These are phyloP conservation scores for Huntiella moniliformis DNA, from an alignment of 2,329 filamentous ascomycete species.

Conservation along the genomic window DNA sequence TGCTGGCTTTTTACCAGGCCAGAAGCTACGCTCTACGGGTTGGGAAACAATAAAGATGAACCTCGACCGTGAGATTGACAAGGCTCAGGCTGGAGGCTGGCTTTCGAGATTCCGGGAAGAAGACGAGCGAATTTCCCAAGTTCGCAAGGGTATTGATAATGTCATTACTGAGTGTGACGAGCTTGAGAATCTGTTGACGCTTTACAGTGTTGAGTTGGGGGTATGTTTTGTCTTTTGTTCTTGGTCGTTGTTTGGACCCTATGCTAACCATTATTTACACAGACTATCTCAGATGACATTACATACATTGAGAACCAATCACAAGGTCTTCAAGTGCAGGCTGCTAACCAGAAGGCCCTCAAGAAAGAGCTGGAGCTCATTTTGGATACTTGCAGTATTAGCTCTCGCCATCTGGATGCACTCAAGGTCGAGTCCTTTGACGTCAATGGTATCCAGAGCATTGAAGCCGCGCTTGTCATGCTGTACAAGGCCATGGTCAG, in stretches of 20 bases:
- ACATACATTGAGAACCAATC: constrained; percentile 94
- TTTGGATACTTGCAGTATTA: constrained; percentile 78
- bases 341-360: constrained; percentile 86
- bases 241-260: not conserved
- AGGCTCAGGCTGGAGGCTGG: constrained; percentile 86
- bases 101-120: constrained; percentile 67
- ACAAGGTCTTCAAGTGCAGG: constrained; percentile 90
- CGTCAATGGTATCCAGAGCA: constrained; percentile 52
- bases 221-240: constrained; percentile 30
- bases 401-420: constrained; percentile 46
- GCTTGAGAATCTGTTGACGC: constrained; percentile 76
- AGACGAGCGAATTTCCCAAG: constrained; percentile 72
- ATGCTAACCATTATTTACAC: constrained; percentile 2
- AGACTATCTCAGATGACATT: constrained; percentile 91
- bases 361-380: constrained; percentile 76
- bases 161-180: constrained; percentile 94
- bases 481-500: constrained; percentile 86
- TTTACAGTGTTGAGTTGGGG: constrained; percentile 87
- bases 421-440: constrained; percentile 58
- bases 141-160: constrained; percentile 69
- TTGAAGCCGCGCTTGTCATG: constrained; percentile 59
- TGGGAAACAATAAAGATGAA: constrained; percentile 68
- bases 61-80: constrained; percentile 71
- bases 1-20: constrained; percentile 69
- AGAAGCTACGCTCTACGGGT: constrained; percentile 52